phyloP scores from a whole-genome alignment of 495 filamentous ascomycete genomes.

The Podospora conica region DNA sequence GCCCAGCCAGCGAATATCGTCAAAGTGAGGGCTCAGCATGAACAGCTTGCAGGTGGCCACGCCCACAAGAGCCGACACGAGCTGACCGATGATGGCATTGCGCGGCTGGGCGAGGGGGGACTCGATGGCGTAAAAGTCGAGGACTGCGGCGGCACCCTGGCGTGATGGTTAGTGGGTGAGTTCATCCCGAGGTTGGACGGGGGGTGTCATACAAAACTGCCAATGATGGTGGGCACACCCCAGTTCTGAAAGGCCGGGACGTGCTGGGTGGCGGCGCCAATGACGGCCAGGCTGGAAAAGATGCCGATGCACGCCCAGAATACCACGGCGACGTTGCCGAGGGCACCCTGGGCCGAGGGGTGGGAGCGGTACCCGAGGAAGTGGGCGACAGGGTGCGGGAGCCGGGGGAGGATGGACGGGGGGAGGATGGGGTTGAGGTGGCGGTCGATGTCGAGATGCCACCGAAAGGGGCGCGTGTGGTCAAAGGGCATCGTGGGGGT shows the following conservation, averaged over 20 bases:
- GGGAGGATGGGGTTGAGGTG: conserved; percentile 59
- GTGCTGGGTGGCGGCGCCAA: conserved; percentile 38
- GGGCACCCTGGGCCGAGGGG: conserved; percentile 17
- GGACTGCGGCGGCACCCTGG: conserved; percentile 71
- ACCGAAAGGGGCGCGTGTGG: conserved; percentile 18
- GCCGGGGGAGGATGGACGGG: conserved; percentile 35
- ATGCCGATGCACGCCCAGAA: conserved; percentile 50
- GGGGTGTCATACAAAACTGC: conserved; percentile 41
- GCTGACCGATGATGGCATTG: conserved; percentile 65
- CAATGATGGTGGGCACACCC: conserved; percentile 45
- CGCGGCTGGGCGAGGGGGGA: conserved; percentile 82
- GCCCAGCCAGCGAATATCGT: conserved; percentile 56
- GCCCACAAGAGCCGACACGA: conserved; percentile 61
- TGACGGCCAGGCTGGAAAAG: conserved; percentile 43
- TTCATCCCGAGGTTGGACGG: background rate
- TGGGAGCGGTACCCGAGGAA: conserved; percentile 47
- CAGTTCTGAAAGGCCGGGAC: conserved; percentile 31
- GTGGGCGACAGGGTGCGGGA: conserved; percentile 44
- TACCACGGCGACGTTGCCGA: conserved; percentile 47
- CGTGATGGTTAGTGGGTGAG: background rate
- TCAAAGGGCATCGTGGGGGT: background rate
- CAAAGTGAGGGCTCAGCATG: conserved; percentile 48
- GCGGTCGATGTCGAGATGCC: conserved; percentile 61
- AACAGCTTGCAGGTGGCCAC: conserved; percentile 65
- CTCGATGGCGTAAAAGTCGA: conserved; percentile 67